A percentile compares a stretch with the other conserved stretches of the same genome.
These are phyloP conservation scores for Euphorbia pulcherrima DNA, from an alignment of 345 rosid species.

Conservation along the genomic window DNA sequence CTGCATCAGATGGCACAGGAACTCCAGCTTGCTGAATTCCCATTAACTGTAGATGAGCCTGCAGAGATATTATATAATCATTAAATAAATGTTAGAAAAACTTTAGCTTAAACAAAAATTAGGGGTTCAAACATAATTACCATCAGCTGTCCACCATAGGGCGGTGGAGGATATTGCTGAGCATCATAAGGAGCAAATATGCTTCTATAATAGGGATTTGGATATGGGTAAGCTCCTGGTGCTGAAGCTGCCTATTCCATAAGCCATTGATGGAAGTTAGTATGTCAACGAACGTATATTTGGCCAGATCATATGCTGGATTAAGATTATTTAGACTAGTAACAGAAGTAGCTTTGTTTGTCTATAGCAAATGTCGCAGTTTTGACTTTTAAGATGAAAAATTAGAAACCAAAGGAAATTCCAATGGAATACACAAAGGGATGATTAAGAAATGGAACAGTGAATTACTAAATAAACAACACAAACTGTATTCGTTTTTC, in stretches of 20 bases:
- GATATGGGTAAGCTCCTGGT: slow-evolving; percentile 74
- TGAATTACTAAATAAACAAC: not conserved
- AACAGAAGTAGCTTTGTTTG: not conserved
- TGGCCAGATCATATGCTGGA: not conserved
- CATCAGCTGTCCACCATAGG: slow-evolving; percentile 75
- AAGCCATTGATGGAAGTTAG: slow-evolving; percentile 26
- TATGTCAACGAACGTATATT: slow-evolving; percentile 11
- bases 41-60: slow-evolving; percentile 93
- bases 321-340: not conserved
- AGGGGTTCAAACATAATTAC: slow-evolving; percentile 26
- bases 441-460: not conserved
- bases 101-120: not conserved
- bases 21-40: slow-evolving; percentile 97
- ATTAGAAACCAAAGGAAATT: not conserved
- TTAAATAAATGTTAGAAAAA: not conserved
- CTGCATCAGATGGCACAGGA: slow-evolving; percentile 84
- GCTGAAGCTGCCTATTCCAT: slow-evolving; percentile 56
- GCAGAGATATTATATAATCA: slow-evolving; percentile 14
- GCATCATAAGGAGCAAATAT: slow-evolving; percentile 81
- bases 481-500: not conserved
- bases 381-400: not conserved
- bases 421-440: not conserved
- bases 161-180: slow-evolving; percentile 66
- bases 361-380: not conserved
- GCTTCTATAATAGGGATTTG: slow-evolving; percentile 91